Conservation (phyloP, 1,139 yeast genomes). For the Scheffersomyces titani region DNA sequence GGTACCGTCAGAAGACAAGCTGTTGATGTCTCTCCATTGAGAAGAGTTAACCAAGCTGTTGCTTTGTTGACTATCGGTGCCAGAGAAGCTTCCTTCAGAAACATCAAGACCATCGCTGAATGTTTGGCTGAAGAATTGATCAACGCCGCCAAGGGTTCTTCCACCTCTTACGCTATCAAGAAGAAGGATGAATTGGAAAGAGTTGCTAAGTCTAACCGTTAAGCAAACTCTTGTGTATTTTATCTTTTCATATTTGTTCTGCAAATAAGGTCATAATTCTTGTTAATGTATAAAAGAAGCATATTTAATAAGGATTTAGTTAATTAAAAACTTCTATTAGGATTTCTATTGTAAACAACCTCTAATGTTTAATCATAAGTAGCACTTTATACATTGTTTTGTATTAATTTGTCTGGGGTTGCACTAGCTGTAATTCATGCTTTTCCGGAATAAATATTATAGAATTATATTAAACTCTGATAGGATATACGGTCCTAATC, state of each 20-base stretch:
- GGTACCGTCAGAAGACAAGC: slow-evolving; percentile 99
- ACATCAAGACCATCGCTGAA: slow-evolving; percentile 99
- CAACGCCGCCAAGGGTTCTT: slow-evolving; percentile 99
- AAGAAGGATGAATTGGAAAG: slow-evolving; percentile 99
- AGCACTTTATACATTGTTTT: background rate
- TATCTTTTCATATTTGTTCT: slow-evolving; percentile 15
- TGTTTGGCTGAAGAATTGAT: slow-evolving; percentile 99
- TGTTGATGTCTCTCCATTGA: slow-evolving; percentile 99
- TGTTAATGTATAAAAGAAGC: slow-evolving; percentile 18
- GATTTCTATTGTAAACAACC: background rate
- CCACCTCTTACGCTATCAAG: slow-evolving; percentile 99
- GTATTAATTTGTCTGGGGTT: background rate
- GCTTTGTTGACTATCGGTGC: slow-evolving; percentile 99
- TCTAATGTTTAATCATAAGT: background rate
- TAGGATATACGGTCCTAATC: slow-evolving; percentile 9
- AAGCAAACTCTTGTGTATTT: slow-evolving; percentile 38
- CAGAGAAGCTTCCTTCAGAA: slow-evolving; percentile 99
- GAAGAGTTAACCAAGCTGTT: slow-evolving; percentile 99
- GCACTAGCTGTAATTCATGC: background rate
- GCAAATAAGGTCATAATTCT: slow-evolving; percentile 5
- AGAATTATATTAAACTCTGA: slow-evolving; percentile 4
- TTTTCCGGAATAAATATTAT: background rate
- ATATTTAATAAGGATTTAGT: background rate
- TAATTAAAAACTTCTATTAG: background rate
- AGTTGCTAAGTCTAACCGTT: slow-evolving; percentile 99